phyloP scores from a whole-genome alignment of 257 asterid genomes.

The Solanum habrochaites region DNA sequence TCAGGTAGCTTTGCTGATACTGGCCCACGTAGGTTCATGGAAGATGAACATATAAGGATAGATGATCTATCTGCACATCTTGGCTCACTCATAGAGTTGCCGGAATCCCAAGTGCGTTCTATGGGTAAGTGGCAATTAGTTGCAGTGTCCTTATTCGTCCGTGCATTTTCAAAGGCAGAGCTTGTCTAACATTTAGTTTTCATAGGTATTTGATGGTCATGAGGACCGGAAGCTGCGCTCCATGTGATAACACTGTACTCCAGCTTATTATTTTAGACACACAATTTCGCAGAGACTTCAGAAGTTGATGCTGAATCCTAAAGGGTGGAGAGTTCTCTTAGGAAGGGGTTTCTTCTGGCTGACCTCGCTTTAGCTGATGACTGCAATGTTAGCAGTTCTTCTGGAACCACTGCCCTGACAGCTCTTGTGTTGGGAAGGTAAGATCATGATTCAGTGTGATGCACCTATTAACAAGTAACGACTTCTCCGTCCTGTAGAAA shows the following conservation, averaged over 20 bases:
- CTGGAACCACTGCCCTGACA: constrained; percentile 65
- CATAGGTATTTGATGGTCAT: constrained; percentile 74
- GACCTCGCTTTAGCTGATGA: constrained; percentile 64
- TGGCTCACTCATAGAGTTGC: constrained; percentile 45
- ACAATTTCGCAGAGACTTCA: constrained; percentile 34
- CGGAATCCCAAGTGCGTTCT: constrained; percentile 59
- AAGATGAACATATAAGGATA: constrained; percentile 74
- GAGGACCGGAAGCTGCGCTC: constrained; percentile 94
- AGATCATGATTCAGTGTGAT: constrained; percentile 15
- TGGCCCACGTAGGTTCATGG: constrained; percentile 72
- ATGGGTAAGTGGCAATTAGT: constrained; percentile 33
- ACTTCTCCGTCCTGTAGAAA: neutral
- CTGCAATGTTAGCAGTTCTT: constrained; percentile 38
- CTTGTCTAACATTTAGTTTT: neutral
- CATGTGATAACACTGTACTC: constrained; percentile 42
- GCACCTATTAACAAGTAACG: neutral
- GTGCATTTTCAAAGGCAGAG: neutral
- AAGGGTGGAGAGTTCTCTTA: constrained; percentile 21
- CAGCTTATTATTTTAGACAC: constrained; percentile 47
- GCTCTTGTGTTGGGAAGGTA: constrained; percentile 65
- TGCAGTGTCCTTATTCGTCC: neutral
- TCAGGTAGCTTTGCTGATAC: constrained; percentile 73
- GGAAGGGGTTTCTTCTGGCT: constrained; percentile 50
- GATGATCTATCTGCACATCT: constrained; percentile 56
- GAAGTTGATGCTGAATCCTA: constrained; percentile 27